Conservation (phyloP, 257 asterid species). For the Gentiana macrophylla region DNA sequence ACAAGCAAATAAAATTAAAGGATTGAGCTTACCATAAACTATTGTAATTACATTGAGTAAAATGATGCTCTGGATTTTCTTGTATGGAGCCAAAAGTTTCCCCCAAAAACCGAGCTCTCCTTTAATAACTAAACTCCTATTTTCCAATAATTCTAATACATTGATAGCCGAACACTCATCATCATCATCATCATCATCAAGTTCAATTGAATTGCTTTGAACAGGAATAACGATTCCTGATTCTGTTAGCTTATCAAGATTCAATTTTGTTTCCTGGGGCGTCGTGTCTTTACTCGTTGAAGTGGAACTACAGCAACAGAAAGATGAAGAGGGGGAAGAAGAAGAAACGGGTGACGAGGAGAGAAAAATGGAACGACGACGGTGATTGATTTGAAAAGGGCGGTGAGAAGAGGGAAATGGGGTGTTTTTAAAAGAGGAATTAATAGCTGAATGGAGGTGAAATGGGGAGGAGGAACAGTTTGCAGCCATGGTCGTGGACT, state of each 20-base stretch:
- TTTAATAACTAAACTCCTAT: constrained; percentile 17
- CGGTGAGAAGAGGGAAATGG: constrained; percentile 8
- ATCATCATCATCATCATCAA: neutral
- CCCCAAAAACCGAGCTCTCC: constrained; percentile 45
- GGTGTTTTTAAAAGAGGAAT: constrained; percentile 15
- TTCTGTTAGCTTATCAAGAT: constrained; percentile 1
- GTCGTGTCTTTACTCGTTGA: constrained; percentile 12
- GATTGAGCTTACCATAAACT: constrained; percentile 41
- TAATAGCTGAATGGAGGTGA: constrained; percentile 20
- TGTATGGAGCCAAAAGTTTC: constrained; percentile 32
- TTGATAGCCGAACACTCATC: constrained; percentile 9
- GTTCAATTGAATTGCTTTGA: neutral
- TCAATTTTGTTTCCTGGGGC: constrained; percentile 11
- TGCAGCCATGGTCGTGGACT: constrained; percentile 36
- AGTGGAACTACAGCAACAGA: constrained; percentile 15
- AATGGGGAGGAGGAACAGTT: constrained; percentile 25
- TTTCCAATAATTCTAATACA: neutral
- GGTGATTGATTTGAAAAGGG: constrained; percentile 8
- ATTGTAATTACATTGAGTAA: constrained; percentile 58
- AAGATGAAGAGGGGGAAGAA: constrained; percentile 22
- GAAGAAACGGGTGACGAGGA: constrained; percentile 15
- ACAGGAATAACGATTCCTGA: neutral
- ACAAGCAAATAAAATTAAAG: neutral
- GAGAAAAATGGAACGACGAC: constrained; percentile 14
- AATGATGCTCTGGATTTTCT: constrained; percentile 52